Evolutionary conservation across 23 red algal species (phyloP), one percentile per base, ranked within the genome.

Genomic region (Chondrus crispus): DNA sequence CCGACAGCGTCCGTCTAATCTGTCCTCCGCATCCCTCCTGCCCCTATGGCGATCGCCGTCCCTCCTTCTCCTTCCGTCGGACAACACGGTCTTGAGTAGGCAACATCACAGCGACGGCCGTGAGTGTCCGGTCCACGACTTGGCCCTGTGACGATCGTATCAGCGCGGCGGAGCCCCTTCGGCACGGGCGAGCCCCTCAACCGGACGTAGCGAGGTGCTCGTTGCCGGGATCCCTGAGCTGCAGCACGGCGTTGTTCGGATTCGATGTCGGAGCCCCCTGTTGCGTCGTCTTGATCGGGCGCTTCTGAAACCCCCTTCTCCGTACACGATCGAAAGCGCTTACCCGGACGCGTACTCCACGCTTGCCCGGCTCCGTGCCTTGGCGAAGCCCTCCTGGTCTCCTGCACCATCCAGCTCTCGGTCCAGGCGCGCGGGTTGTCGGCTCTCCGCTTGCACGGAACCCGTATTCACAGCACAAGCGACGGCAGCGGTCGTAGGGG

Each of bases 101-200:
- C 3, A 91, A 96, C 49, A 99, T 78, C 97, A 99, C 96, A 44
- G 97, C 94, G 24, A 93, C 91, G n/a, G 96, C 85, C 43, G 90
- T 91, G n/a, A 96, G 63, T 22, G 87, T 58, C 41, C 95, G 94
- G 37, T 96, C 78, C 29, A 66, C 80, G 87, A 84, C 95, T 6
- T 89, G 68, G 43, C 76, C 82, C 10, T 88, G 62, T 18, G 75
- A 58, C 46, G 97, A 96, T 52, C 80, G 83, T 68, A 99, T 83
- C 47, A 99, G 82, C 49, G 85, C 86, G 7, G 89, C 84, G 9
- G 94, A 45, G 22, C 85, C 62, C 82, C 35, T 99, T 94, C 3
- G 97, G 94, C 7, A 94, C 91, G 19, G 97, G 97, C 76, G 94
- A 88, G 68, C 96, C 97, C 97, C 96, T 95, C 66, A 99, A 99